These are phyloP conservation scores for Phaseolus lunatus DNA, from an alignment of 306 rosid species.

Conservation along the genomic window DNA sequence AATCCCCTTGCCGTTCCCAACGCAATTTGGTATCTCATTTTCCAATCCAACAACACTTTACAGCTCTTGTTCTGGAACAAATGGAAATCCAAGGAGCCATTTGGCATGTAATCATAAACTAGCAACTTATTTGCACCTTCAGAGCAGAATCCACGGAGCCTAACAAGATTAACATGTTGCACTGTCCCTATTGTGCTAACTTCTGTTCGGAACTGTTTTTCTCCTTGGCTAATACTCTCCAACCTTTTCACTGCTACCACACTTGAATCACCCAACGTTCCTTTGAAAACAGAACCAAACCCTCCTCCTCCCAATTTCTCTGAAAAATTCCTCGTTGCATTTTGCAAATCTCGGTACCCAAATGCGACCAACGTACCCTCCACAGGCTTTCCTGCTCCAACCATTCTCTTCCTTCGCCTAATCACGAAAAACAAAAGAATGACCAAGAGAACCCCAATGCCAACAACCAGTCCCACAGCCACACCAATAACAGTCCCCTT, in stretches of 20 bases:
- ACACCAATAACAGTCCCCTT: slow-evolving; percentile 47
- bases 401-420: slow-evolving; percentile 44
- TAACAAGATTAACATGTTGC: slow-evolving; percentile 84
- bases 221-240: slow-evolving; percentile 78
- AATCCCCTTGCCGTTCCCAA: slow-evolving; percentile 64
- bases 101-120: slow-evolving; percentile 88
- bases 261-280: slow-evolving; percentile 65
- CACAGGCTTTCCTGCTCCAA: slow-evolving; percentile 35
- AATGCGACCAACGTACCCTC: slow-evolving; percentile 60
- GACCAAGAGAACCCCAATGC: slow-evolving; percentile 41
- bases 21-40: slow-evolving; percentile 70
- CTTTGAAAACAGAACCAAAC: slow-evolving; percentile 87
- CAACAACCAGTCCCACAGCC: slow-evolving; percentile 45
- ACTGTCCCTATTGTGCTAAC: slow-evolving; percentile 80
- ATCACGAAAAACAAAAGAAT: slow-evolving; percentile 42
- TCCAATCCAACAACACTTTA: slow-evolving; percentile 62
- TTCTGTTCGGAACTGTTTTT: slow-evolving; percentile 83
- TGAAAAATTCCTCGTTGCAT: slow-evolving; percentile 68
- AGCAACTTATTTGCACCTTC: slow-evolving; percentile 66
- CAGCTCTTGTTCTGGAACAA: slow-evolving; percentile 52
- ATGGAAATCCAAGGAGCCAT: slow-evolving; percentile 71
- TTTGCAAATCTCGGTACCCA: slow-evolving; percentile 60
- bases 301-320: slow-evolving; percentile 93
- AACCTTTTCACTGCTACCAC: slow-evolving; percentile 84
- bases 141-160: slow-evolving; percentile 84